Evolutionary conservation across 1,284 basidiomycete species (phyloP), one percentile per base, ranked within the genome.

Genomic region (Cutaneotrichosporon cavernicola): DNA sequence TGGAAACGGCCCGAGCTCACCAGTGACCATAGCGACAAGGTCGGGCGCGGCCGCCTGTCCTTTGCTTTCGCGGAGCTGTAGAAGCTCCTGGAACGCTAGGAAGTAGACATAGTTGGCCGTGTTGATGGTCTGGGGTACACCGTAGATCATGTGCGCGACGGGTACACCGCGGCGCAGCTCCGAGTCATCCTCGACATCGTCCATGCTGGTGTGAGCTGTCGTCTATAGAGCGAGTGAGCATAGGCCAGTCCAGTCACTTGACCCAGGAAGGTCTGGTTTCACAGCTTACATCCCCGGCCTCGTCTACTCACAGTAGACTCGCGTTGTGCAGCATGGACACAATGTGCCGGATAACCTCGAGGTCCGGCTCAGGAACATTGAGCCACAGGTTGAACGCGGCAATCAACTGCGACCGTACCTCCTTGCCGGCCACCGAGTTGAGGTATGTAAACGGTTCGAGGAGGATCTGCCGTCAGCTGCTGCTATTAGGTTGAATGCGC

Each of bases 71-170:
- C 87, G 84, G 31, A 95, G 83, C 26, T 83, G 81, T 58, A 90
- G 86, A 0, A 91, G 83, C 71, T 91, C 89, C 70, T 90, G 85
- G 78, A 90, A 92, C 0, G 90, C 92, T 34, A 90, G 85, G 74
- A 98, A 98, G 79, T 97, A 98, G 50, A 94, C 92, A 72, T 98
- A 98, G 78, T 98, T 98, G 1, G 95, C 96, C 0, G 91, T 89
- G 77, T 99, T 99, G 82, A 99, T 95, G 0, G 96, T 97, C 76
- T 98, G 95, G 0, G 96, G 92, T 2, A 97, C 82, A 2, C 96
- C 96, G 73, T 96, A 99, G 68, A 98, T 93, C 81, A 90, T 92
- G 82, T 99, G 95, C 0, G 92, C 88, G 16, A 96, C 94, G 86
- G 71, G 97, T 30, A 88, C 84, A 0, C 96, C 95, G 62, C 95